Percentiles rank a stretch among this genome's conserved stretches.
phyloP scores from a whole-genome alignment of 2,329 filamentous ascomycete species.

The Sclerotinia borealis region DNA sequence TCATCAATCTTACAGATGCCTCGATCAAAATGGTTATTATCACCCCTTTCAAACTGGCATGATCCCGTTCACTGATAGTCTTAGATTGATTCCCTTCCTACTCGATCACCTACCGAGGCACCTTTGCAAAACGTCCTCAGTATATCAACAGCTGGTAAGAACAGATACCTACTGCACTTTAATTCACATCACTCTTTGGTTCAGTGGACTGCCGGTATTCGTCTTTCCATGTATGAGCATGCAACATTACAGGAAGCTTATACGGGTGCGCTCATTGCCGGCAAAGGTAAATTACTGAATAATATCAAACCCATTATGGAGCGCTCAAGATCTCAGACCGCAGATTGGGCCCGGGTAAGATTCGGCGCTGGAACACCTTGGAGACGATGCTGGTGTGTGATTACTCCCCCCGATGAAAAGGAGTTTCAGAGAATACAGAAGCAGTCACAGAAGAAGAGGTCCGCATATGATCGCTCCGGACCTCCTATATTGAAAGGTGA shows the following conservation, averaged over 20 bases:
- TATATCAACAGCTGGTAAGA: conserved; percentile 90
- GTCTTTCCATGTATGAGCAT: conserved; percentile 91
- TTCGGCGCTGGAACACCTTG: conserved; percentile 95
- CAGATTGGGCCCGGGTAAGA: conserved; percentile 91
- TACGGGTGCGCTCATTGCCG: conserved; percentile 89
- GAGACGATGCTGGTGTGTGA: conserved; percentile 95
- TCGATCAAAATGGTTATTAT: conserved; percentile 87
- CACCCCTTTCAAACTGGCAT: conserved; percentile 17
- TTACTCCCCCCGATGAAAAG: conserved; percentile 89
- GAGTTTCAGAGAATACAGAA: conserved; percentile 81
- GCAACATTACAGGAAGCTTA: conserved; percentile 92
- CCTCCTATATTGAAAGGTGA: conserved; percentile 69
- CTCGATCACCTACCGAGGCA: conserved; percentile 68
- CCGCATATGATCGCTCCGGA: conserved; percentile 70
- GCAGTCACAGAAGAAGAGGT: conserved; percentile 71
- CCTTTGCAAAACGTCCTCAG: conserved; percentile 91
- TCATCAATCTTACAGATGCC: conserved; percentile 95
- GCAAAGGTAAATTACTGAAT: conserved; percentile 83
- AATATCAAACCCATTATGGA: conserved; percentile 89
- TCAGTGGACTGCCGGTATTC: conserved; percentile 93
- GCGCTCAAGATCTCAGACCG: conserved; percentile 65
- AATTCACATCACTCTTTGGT: conserved; percentile 88
- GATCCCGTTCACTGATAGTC: conserved; percentile 24
- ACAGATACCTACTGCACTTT: conserved; percentile 93
- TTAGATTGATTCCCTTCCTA: conserved; percentile 83